Base-by-base conservation (phyloP, 306 rosid genomes). In the Inga laurina region DNA sequence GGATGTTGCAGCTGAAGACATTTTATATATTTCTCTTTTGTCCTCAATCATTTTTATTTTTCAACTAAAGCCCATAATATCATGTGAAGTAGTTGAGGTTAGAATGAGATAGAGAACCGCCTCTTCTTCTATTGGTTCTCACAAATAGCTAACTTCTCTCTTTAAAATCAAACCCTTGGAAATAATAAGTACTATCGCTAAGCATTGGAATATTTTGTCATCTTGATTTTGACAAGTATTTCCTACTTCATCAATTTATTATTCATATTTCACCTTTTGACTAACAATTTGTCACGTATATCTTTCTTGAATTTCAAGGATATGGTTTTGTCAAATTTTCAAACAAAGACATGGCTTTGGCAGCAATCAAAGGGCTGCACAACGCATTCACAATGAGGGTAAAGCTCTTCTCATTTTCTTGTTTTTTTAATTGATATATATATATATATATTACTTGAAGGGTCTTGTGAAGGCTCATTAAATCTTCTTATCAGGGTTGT, bases 311-410 rank as follows among this genome's bases (percentile, higher is more conserved):
- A 82, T 87, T 85, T 88, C 84, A 87, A 93, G 98, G 97, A 81
- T 85, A 84, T 43, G 90, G 90, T 80, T 96, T 96, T 81, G 94
- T 96, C 65, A 91, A 85, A 81, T 96, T 90, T 84, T 87, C 97
- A 67, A 86, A 81, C 77, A 79, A 74, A 83, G 97, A 91, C 37
- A 94, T 94, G 97, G 97, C 98, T 18, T 18, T 78, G 75, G 93
- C 96, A 48, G 97, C 99, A 83, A 96, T 96, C 84, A 83, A 88
- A 83, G 97, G 94, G 82, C 89, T 93, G 84, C 76, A 96, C 67
- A 91, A 86, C 83, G 87, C n/a, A 49, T 90, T 83, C 87, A 90
- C 81, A 2, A 93, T 92, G 97, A 89, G 93, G 85, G 98, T 96
- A 93, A 79, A 73, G 73, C 82, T 87, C 68, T 59, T 88, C 24